phyloP scores from a whole-genome alignment of 139 green algal genomes.

The Chlorella sp. region DNA sequence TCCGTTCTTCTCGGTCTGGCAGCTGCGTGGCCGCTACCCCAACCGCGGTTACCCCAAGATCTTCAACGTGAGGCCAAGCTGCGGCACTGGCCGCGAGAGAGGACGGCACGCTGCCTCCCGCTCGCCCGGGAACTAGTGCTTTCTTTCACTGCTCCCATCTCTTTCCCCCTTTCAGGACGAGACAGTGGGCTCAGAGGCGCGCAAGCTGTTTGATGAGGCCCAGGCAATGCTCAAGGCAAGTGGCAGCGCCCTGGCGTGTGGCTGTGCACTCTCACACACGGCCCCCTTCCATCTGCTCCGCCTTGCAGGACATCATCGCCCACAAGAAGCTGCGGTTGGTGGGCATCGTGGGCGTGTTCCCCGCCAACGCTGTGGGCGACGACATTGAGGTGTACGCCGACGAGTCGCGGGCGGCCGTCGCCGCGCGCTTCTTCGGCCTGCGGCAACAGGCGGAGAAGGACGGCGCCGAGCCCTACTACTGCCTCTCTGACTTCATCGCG shows the following conservation, averaged over 20 bases:
- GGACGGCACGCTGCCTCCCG: too few relatives aligned
- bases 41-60: constrained; percentile 99
- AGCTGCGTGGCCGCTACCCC: constrained; percentile 96
- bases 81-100: too few relatives aligned
- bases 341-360: constrained; percentile 90
- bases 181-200: constrained; percentile 93
- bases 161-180: too few relatives aligned
- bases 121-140: too few relatives aligned
- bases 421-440: constrained; percentile 72
- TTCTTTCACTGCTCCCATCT: too few relatives aligned
- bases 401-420: constrained; percentile 59
- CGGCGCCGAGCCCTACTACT: constrained; percentile 78
- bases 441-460: constrained; percentile 92
- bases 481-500: constrained; percentile 96
- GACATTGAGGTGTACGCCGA: constrained; percentile 92
- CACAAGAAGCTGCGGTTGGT: constrained; percentile 84
- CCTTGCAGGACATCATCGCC: constrained; percentile 77
- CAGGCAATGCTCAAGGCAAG: constrained; percentile 68
- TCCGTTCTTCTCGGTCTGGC: constrained; percentile 99
- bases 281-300: background rate
- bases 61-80: too few relatives aligned
- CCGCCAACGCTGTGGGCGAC: constrained; percentile 91
- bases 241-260: background rate
- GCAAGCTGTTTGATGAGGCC: constrained; percentile 97
- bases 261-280: background rate